Evolutionary conservation across 2,329 filamentous ascomycete genomes (phyloP), one percentile per base, ranked within the genome.

Genomic region (Dactylellina cionopaga): DNA sequence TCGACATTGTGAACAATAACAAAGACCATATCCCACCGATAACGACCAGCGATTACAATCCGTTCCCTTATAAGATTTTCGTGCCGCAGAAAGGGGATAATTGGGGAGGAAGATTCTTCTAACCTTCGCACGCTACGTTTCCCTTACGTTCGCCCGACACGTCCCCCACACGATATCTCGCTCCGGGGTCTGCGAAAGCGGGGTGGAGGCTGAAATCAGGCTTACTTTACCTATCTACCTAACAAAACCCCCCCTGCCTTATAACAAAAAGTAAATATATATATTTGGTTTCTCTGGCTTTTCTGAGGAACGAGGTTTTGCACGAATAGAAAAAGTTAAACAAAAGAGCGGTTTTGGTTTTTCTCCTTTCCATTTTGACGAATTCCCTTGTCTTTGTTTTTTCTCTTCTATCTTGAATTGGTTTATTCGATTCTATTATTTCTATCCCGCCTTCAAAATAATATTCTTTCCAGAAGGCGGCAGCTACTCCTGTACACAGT

Each of bases 11-110:
- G 77, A 96, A 96, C 81, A 84, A 87, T 55, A 90, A 97, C 81
- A 96, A 96, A 80, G 92, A 96, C 78, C 95, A 98, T 80, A 98
- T 99, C 75, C 95, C 95, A 0, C 95, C 94, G 54, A 98, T 98
- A 77, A 97, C 92, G 6, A 95, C 92, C 19, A 92, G 89, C 79
- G 92, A 94, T 74, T 84, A 90, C 49, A 98, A 98, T 80, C 94
- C 95, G 0, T 99, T 98, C 78, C 94, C 94, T 0, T 98, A 96
- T 81, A 90, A 93, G 80, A 96, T 98, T 79, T 86, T 90, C 73
- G 88, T 98, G 69, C 95, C 96, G 79, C 92, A 92, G 65, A 92
- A 92, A 78, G 85, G 89, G 70, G 89, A 90, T 74, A 86, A 89
- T 55, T 94, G 92, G 92, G 88, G 91, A 51, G 87, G 58, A 22